Evolutionary conservation across 371 early-diverging fungal species (phyloP).

Genomic region (Mortierella sp.): DNA sequence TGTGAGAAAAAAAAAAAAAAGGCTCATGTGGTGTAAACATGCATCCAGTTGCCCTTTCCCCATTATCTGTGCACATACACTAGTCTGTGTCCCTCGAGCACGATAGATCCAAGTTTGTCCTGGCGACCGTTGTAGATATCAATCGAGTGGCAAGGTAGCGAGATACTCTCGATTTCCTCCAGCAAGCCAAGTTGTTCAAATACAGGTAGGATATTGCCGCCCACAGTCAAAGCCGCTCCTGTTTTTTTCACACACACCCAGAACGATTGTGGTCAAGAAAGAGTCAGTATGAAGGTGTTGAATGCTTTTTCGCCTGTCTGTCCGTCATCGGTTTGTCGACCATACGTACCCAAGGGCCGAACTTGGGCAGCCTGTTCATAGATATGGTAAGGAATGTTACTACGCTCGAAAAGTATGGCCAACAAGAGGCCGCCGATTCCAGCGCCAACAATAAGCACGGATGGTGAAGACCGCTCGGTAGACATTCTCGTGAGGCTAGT

Average conservation of each 20-base stretch:
- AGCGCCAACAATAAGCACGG: conserved; percentile 9
- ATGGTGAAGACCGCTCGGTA: not conserved
- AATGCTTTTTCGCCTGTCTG: not conserved
- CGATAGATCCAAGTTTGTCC: not conserved
- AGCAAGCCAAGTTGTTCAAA: conserved; percentile 1
- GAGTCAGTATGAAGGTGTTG: no score
- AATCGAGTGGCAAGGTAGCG: not conserved
- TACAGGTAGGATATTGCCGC: not conserved
- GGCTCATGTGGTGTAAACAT: no score
- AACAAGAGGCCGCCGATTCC: conserved; percentile 9
- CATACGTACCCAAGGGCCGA: conserved; percentile 2
- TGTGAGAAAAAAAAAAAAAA: no score
- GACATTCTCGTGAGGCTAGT: no score
- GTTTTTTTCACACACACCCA: no score
- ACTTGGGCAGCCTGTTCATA: not conserved
- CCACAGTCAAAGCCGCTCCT: not conserved
- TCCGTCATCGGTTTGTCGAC: not conserved
- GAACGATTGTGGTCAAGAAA: no score
- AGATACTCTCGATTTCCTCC: not conserved
- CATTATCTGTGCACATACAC: conserved; percentile 2
- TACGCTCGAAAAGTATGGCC: conserved; percentile 10
- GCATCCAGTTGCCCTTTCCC: no score
- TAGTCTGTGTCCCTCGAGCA: not conserved
- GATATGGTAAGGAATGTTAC: conserved; percentile 4
- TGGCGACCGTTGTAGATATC: not conserved